A percentile compares a stretch with the other conserved stretches of the same genome.
These are phyloP conservation scores for Coniochaeta ligniaria DNA, from an alignment of 2,329 filamentous ascomycete genomes.

Conservation along the genomic window DNA sequence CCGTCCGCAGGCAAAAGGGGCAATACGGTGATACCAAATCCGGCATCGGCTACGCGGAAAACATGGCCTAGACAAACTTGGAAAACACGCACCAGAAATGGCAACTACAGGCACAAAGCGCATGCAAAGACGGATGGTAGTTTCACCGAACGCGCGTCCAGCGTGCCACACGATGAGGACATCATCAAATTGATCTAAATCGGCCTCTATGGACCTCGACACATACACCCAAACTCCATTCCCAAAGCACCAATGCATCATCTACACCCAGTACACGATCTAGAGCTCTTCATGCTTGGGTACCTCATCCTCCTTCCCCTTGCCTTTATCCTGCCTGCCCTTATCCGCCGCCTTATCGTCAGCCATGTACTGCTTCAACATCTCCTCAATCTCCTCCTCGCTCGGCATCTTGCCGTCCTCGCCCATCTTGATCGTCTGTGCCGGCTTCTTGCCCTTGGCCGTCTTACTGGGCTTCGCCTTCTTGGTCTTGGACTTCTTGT, in stretches of 20 bases:
- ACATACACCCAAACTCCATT: neutral
- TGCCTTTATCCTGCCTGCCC: slow-evolving; percentile 8
- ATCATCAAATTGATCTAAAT: neutral
- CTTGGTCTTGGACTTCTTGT: slow-evolving; percentile 31
- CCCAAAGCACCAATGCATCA: neutral
- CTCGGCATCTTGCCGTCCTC: slow-evolving; percentile 35
- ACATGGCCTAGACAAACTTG: neutral
- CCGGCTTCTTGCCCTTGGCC: slow-evolving; percentile 10
- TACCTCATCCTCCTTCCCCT: slow-evolving; percentile 12
- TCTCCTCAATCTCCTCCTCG: slow-evolving; percentile 38
- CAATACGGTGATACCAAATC: neutral
- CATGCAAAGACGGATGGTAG: neutral
- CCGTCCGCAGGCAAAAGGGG: neutral
- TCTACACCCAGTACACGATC: neutral
- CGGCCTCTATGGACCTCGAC: neutral
- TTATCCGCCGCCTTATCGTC: slow-evolving; percentile 12
- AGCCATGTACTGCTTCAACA: slow-evolving; percentile 38
- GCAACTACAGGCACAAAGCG: neutral
- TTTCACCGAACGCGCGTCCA: neutral
- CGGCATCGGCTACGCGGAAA: neutral
- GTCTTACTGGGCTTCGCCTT: slow-evolving; percentile 23
- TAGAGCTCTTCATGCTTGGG: slow-evolving; percentile 25
- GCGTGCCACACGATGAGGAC: neutral
- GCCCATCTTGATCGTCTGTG: slow-evolving; percentile 26
- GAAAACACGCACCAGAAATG: neutral